Base-by-base conservation (phyloP, 805 yeast genomes). In the Candida piceae region DNA sequence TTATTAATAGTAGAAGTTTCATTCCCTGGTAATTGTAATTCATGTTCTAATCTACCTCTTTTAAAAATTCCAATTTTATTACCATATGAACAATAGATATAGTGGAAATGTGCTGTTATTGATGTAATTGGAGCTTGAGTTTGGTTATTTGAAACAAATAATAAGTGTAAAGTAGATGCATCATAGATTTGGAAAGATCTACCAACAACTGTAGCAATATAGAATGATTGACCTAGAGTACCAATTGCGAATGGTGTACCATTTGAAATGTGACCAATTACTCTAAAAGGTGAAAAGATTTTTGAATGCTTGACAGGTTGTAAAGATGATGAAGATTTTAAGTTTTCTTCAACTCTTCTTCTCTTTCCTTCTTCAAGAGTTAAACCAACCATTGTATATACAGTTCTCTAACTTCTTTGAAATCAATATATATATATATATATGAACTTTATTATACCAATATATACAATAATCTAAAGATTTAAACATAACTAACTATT, bases 151-250 rank as follows among this genome's bases (percentile, higher is more conserved):
- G 96, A 85, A 10, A 90, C 94, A 61, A 93, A 90, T 16, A 90
- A 64, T 44, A 90, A 66, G 48, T 85, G 93, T 44, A 90, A 66
- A 6, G 84, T 86, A 22, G 90, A 78, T 51, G 84, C 96, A 64
- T 93, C 98, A 54, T 84, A 93, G 20, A 93, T 86, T 59, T 90
- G 97, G 65, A 93, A 86, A 1, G 90, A 72, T 36, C 78, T 71
- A 3, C 97, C 97, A 16, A 93, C 96, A 31, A 85, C 79, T 0
- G 97, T 90, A 13, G 82, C 95, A 27, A 87, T 76, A 52, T 89
- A 84, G 52, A 84, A 89, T 1, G 95, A 78, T 12, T 85, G 72
- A 35, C 98, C 98, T 41, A 90, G 69, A 2, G 90, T 78, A 19
- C 97, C 94, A 16, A 87, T 68, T 6, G 96, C 84, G 56, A 89